Percentiles rank a stretch among this genome's conserved stretches.
Conservation (phyloP, 306 rosid genomes). For the Betula pendula region DNA sequence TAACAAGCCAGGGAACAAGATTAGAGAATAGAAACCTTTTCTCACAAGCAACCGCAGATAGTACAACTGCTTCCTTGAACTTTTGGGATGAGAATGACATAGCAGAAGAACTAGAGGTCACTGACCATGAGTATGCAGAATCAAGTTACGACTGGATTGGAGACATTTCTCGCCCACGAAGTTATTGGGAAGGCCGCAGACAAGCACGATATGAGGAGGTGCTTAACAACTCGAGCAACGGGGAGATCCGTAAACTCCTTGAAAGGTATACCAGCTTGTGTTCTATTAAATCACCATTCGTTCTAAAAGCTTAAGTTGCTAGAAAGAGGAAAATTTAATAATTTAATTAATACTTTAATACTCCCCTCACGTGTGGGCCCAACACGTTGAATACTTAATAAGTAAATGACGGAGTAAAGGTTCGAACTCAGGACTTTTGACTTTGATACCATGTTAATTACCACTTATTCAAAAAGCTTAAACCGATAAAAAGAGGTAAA, state of each 20-base stretch:
- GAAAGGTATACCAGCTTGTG: slow-evolving; percentile 55
- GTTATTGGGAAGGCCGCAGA: slow-evolving; percentile 86
- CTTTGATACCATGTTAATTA: too few relatives aligned
- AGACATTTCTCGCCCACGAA: slow-evolving; percentile 78
- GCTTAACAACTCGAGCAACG: slow-evolving; percentile 62
- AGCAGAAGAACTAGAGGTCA: slow-evolving; percentile 34
- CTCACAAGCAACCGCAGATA: slow-evolving; percentile 21
- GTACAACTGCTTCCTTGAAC: slow-evolving; percentile 14
- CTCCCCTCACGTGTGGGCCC: too few relatives aligned
- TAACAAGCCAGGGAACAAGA: too few relatives aligned
- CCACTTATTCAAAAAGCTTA: too few relatives aligned
- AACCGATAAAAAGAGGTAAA: too few relatives aligned
- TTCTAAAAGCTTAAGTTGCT: too few relatives aligned
- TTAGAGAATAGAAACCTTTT: slow-evolving; percentile 22
- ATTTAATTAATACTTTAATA: too few relatives aligned
- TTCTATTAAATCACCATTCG: too few relatives aligned
- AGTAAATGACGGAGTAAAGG: too few relatives aligned
- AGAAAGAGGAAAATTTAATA: too few relatives aligned
- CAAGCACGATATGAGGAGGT: slow-evolving; percentile 82
- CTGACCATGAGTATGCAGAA: slow-evolving; percentile 33
- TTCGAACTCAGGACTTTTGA: too few relatives aligned
- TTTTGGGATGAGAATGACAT: slow-evolving; percentile 43
- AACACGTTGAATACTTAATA: too few relatives aligned
- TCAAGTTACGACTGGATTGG: slow-evolving; percentile 65
- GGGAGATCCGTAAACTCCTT: slow-evolving; percentile 71